Evolutionary conservation across 768 basidiomycete species (phyloP).

Genomic region (Gelatoporia subvermispora): DNA sequence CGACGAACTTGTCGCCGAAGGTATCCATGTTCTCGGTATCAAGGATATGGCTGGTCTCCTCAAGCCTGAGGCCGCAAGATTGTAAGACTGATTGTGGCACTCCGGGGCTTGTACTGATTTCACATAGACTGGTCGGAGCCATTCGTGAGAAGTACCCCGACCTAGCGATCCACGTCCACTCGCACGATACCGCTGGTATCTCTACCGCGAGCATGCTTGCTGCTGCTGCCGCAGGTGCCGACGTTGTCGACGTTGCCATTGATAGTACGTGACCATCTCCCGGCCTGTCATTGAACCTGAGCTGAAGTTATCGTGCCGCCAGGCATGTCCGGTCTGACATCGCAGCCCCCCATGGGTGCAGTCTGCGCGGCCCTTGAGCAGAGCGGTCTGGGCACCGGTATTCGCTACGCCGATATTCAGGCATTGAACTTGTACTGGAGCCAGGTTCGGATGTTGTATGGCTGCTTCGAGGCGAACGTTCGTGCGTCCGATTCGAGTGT

Average conservation of each 20-base stretch:
- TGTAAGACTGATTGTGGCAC: slow-evolving; percentile 46
- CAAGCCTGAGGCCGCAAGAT: slow-evolving; percentile 88
- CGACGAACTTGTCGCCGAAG: slow-evolving; percentile 87
- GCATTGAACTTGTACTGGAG: slow-evolving; percentile 98
- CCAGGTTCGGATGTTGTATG: slow-evolving; percentile 91
- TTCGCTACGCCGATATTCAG: slow-evolving; percentile 95
- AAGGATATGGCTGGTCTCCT: slow-evolving; percentile 99
- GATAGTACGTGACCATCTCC: slow-evolving; percentile 61
- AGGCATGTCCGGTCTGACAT: slow-evolving; percentile 99
- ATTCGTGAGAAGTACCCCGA: slow-evolving; percentile 96
- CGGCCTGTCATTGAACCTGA: slow-evolving; percentile 3
- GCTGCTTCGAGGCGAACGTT: slow-evolving; percentile 98
- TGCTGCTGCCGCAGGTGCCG: slow-evolving; percentile 93
- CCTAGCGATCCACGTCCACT: slow-evolving; percentile 98
- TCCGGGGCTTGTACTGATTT: slow-evolving; percentile 1
- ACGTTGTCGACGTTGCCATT: slow-evolving; percentile 96
- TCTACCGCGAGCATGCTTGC: slow-evolving; percentile 97
- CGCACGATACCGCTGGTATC: slow-evolving; percentile 98
- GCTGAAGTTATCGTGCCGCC: slow-evolving; percentile 14
- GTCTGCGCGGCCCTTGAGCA: slow-evolving; percentile 94
- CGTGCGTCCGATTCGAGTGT: slow-evolving; percentile 96
- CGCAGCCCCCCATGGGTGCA: slow-evolving; percentile 99
- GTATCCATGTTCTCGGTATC: slow-evolving; percentile 94
- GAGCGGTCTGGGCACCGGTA: slow-evolving; percentile 89
- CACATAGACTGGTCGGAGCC: slow-evolving; percentile 76